A percentile compares a stretch with the other conserved stretches of the same genome.
phyloP scores from a whole-genome alignment of 257 asterid genomes.

The Solanum sejunctum region DNA sequence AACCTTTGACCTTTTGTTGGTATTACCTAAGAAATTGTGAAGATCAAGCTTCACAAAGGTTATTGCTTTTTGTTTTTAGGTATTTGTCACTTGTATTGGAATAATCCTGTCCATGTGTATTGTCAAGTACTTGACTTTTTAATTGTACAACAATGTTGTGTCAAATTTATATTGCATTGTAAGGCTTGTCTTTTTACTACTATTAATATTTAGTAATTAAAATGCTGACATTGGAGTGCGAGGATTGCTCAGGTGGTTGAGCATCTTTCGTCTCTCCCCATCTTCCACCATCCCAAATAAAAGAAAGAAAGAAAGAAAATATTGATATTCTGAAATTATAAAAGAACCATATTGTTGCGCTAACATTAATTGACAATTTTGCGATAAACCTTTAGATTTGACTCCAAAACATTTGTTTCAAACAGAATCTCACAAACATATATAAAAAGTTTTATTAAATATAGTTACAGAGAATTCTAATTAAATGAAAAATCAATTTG shows the following conservation, averaged over 20 bases:
- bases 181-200: not conserved
- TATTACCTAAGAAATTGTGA: not conserved
- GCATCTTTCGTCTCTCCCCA: not conserved
- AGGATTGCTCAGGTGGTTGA: not conserved
- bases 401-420: not conserved
- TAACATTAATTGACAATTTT: not conserved
- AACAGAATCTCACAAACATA: not conserved
- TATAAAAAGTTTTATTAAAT: not conserved
- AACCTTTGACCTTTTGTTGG: not conserved
- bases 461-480: not conserved
- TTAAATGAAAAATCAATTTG: not conserved
- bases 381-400: not conserved
- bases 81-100: not conserved
- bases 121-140: not conserved
- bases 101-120: not conserved
- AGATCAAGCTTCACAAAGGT: not conserved
- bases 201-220: not conserved
- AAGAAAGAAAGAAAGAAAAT: not conserved
- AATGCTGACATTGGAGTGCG: not conserved
- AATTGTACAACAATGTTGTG: not conserved
- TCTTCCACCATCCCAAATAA: too few species aligned
- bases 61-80: not conserved
- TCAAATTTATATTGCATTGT: not conserved
- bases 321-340: too few species aligned
- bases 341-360: not conserved